Conservation (phyloP, 2,329 filamentous ascomycete genomes). For the Furcasterigmium sp. region DNA sequence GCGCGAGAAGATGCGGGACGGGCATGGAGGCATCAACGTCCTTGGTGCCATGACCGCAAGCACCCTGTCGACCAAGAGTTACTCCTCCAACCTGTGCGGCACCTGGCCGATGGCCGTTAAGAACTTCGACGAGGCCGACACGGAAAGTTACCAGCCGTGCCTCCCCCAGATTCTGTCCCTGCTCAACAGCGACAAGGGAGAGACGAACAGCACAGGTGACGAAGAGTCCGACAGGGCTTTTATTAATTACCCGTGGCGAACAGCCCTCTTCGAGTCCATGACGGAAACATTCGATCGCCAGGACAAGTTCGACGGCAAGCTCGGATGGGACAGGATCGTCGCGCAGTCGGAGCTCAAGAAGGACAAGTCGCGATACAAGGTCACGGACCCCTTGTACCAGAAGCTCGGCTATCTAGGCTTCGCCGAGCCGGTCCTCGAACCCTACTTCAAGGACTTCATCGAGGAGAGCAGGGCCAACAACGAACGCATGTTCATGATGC, state of each 20-base stretch:
- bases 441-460: conserved; percentile 19
- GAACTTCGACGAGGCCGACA: conserved; percentile 26
- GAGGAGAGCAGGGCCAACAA: conserved; percentile 16
- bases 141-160: conserved; percentile 32
- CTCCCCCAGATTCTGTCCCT: conserved; percentile 20
- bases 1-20: conserved; percentile 2
- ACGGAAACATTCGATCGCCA: conserved; percentile 13
- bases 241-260: conserved; percentile 10
- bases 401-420: conserved; percentile 36
- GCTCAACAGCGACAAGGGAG: conserved; percentile 12
- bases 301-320: conserved; percentile 11
- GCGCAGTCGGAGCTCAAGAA: conserved; percentile 1
- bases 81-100: conserved; percentile 27
- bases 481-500: conserved; percentile 26
- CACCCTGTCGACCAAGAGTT: conserved; percentile 29
- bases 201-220: not conserved
- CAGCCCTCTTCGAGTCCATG: conserved; percentile 13
- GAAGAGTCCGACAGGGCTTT: conserved; percentile 4
- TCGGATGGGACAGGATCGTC: conserved; percentile 13
- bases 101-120: conserved; percentile 26
- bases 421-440: conserved; percentile 31
- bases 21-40: conserved; percentile 22
- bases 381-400: not conserved
- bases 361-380: not conserved
- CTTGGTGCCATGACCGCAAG: conserved; percentile 25